phyloP scores from a whole-genome alignment of 495 filamentous ascomycete species.

The Rhypophila decipiens region DNA sequence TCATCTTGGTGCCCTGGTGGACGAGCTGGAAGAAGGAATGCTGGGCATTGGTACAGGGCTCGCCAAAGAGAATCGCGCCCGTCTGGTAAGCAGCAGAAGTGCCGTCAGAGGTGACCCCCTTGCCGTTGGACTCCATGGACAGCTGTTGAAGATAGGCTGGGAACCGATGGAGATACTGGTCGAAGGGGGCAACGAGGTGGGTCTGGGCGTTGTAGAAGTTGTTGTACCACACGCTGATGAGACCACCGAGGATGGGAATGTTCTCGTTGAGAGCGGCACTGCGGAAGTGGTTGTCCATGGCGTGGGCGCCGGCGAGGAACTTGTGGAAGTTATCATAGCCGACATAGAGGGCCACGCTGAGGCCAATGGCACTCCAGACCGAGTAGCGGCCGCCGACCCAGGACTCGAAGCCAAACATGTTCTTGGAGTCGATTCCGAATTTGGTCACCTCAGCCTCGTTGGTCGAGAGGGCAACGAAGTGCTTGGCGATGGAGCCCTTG shows the following conservation, averaged over 20 bases:
- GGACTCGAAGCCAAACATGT: conserved; percentile 98
- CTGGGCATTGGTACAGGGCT: conserved; percentile 98
- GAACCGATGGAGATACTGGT: conserved; percentile 98
- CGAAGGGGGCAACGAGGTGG: conserved; percentile 93
- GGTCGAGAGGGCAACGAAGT: conserved; percentile 97
- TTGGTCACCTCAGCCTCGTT: conserved; percentile 93
- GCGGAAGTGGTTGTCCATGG: conserved; percentile 98
- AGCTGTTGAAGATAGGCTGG: conserved; percentile 97
- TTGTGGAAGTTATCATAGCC: conserved; percentile 96
- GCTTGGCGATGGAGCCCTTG: conserved; percentile 87
- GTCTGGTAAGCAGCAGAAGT: conserved; percentile 96
- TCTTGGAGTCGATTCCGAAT: conserved; percentile 94
- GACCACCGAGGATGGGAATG: conserved; percentile 85
- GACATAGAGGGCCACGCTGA: conserved; percentile 89
- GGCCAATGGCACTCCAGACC: conserved; percentile 96
- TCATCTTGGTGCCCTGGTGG: conserved; percentile 98
- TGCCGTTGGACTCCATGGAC: conserved; percentile 99
- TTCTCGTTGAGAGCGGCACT: conserved; percentile 87
- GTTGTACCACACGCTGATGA: conserved; percentile 96
- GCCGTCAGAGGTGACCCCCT: conserved; percentile 87
- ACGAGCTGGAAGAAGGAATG: conserved; percentile 99
- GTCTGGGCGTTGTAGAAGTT: conserved; percentile 98
- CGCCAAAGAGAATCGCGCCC: conserved; percentile 86
- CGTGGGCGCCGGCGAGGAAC: conserved; percentile 91
- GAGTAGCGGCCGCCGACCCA: conserved; percentile 98